A percentile compares a stretch with the other conserved stretches of the same genome.
phyloP scores from a whole-genome alignment of 352 stramenopile species.

The Phytophthora multivora region DNA sequence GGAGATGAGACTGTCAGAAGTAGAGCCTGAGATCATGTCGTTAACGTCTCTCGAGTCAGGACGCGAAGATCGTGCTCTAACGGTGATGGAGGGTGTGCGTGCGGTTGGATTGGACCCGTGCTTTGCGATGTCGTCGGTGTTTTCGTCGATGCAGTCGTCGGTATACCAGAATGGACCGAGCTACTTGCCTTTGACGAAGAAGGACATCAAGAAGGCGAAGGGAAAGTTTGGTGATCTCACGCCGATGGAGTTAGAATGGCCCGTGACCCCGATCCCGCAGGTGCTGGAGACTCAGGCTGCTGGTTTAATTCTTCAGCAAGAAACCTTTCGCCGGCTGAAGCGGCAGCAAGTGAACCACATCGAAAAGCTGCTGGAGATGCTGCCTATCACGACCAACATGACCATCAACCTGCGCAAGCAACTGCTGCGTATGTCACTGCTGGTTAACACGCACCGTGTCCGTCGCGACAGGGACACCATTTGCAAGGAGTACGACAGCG shows the following conservation, averaged over 20 bases:
- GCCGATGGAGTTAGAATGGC: slow-evolving; percentile 66
- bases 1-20: slow-evolving; percentile 83
- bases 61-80: slow-evolving; percentile 82
- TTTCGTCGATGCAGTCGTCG: slow-evolving; percentile 76
- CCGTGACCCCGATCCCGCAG: slow-evolving; percentile 77
- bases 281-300: slow-evolving; percentile 84
- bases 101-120: slow-evolving; percentile 83
- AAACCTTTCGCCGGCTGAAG: slow-evolving; percentile 88
- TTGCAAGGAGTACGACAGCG: slow-evolving; percentile 70
- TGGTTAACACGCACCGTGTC: slow-evolving; percentile 88
- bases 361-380: slow-evolving; percentile 79
- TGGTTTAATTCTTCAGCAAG: slow-evolving; percentile 79
- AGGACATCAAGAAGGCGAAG: slow-evolving; percentile 52
- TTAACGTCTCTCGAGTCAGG: slow-evolving; percentile 85
- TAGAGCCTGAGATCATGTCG: slow-evolving; percentile 84
- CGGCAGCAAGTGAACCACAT: slow-evolving; percentile 82
- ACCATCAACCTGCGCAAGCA: slow-evolving; percentile 88
- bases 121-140: slow-evolving; percentile 87
- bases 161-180: slow-evolving; percentile 74
- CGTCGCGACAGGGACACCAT: slow-evolving; percentile 63
- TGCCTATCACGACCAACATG: slow-evolving; percentile 89
- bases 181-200: slow-evolving; percentile 49
- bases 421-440: slow-evolving; percentile 81
- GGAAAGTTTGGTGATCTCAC: slow-evolving; percentile 69
- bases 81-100: slow-evolving; percentile 88